Conservation (phyloP, 1,284 basidiomycete species). For the Rhodotorula sp. region DNA sequence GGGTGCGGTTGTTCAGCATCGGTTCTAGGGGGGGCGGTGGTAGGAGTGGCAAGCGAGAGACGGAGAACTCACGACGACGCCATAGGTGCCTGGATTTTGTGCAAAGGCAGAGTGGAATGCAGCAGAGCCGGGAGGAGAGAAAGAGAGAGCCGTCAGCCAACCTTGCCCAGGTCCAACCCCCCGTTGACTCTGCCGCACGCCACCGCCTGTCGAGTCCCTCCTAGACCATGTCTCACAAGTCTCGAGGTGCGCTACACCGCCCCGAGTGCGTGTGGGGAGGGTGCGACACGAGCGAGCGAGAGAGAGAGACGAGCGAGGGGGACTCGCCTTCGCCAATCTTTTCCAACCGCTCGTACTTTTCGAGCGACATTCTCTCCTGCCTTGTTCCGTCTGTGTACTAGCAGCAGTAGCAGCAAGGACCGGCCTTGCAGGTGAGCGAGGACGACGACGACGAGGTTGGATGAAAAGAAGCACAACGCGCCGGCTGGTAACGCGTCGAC, state of each 20-base stretch:
- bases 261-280: background rate
- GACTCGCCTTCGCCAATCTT: conserved; percentile 45
- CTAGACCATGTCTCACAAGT: no score
- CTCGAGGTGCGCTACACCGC: no score
- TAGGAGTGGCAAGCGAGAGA: no score
- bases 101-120: no score
- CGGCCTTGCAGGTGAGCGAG: background rate
- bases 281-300: background rate
- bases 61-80: conserved; percentile 74
- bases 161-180: background rate
- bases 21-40: no score
- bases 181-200: no score
- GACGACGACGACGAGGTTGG: background rate
- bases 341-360: conserved; percentile 46
- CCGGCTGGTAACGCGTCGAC: no score
- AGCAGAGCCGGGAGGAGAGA: background rate
- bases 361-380: conserved; percentile 30
- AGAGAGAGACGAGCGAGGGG: background rate
- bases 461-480: no score
- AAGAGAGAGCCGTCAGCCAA: conserved; percentile 12
- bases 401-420: no score
- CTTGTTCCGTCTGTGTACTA: background rate
- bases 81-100: conserved; percentile 77
- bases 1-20: background rate
- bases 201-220: background rate